Base-by-base conservation (phyloP, 306 rosid species). In the Glycyrrhiza uralensis region DNA sequence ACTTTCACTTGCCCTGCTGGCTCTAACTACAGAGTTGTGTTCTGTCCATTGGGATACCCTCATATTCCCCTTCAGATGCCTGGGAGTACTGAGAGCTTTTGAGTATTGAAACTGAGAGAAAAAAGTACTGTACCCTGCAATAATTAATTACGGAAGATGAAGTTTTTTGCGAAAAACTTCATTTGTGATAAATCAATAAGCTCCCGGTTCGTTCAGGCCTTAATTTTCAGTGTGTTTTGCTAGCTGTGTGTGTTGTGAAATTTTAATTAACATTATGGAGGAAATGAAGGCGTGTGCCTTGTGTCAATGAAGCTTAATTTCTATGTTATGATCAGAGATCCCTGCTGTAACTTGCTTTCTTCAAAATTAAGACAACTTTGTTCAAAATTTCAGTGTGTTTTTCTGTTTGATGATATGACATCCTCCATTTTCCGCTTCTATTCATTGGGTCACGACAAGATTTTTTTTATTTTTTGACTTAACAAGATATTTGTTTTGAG, bases 1-100 rank as follows among this genome's bases (percentile, higher is more conserved):
- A 70, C 80, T 0, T 85, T 83, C 15, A 81, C 85, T 0, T 87
- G 89, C 33, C 87, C 83, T 0, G 70, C 75, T 17, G 92, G 92
- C 0, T 72, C 86, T 13, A 79, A 85, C 19, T 87, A 87, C 9
- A 76, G 3, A 30, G 86, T 81, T 56, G 74, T 83, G 6, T 85
- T 76, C 38, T 81, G 82, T 54, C 88, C 88, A 1, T 20, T 79
- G 3, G 83, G 83, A 3, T 1, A 19, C 3, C 50, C 57, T 65
- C 79, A 65, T 72, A 13, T 71, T 2, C 22, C 49, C 1, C 78
- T 74, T 57, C 70, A 13, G 7, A 79, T 79, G 79, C 76, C 71
- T 13, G 17, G 7, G 2, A 57, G 1, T 29, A 36, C 9, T 19
- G 32, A 36, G 41, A 18, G 4, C 24, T 18, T 26, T 1, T n/a